Evolutionary conservation across 805 yeast species (phyloP).

Genomic region (Yarrowia porcina): DNA sequence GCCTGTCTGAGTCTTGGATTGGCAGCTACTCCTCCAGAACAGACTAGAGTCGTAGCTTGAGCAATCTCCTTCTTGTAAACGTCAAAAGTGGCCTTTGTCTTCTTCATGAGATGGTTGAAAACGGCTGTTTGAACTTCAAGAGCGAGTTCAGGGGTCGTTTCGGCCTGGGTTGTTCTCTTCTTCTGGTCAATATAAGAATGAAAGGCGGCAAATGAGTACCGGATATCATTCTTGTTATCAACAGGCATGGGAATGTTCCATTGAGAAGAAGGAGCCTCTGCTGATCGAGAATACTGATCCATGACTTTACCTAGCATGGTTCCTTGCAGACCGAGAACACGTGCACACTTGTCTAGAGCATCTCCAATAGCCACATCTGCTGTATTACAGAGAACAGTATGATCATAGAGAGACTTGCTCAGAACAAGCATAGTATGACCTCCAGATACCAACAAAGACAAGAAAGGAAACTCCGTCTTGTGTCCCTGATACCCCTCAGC

Average conservation of each 20-base stretch:
- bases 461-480: constrained; percentile 57
- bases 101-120: constrained; percentile 58
- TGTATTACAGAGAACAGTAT: constrained; percentile 70
- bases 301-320: constrained; percentile 78
- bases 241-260: constrained; percentile 46
- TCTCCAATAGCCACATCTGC: constrained; percentile 91
- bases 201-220: constrained; percentile 69
- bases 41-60: constrained; percentile 51
- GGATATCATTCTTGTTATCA: constrained; percentile 6
- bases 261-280: not conserved
- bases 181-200: constrained; percentile 46
- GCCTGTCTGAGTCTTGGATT: constrained; percentile 42
- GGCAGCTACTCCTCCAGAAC: constrained; percentile 95
- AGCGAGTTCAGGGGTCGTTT: constrained; percentile 3
- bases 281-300: constrained; percentile 51
- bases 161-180: not conserved
- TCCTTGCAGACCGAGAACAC: constrained; percentile 76
- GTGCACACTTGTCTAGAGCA: constrained; percentile 86
- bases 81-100: not conserved
- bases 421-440: constrained; percentile 90
- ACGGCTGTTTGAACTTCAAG: constrained; percentile 54
- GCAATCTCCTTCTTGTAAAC: not conserved
- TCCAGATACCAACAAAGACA: constrained; percentile 81
- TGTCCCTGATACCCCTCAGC: constrained; percentile 38
- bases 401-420: constrained; percentile 57